A percentile compares a stretch with the other conserved stretches of the same genome.
phyloP scores from a whole-genome alignment of 2,329 filamentous ascomycete species.

The Fusarium haematococcum region DNA sequence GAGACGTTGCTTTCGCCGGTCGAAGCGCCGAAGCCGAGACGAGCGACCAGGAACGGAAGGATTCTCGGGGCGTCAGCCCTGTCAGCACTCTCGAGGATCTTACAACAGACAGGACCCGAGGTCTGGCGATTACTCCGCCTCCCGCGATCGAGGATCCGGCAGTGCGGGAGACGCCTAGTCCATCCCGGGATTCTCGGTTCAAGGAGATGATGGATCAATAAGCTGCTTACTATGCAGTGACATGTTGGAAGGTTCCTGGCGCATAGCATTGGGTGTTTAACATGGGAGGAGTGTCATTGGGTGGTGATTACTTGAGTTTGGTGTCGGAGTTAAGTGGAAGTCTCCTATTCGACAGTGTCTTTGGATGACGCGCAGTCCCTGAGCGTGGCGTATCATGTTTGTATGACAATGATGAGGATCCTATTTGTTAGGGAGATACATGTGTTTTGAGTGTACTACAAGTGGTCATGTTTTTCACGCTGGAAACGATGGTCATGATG shows the following conservation, averaged over 20 bases:
- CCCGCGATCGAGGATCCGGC: conserved; percentile 50
- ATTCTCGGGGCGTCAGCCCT: conserved; percentile 54
- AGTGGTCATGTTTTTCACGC: background rate
- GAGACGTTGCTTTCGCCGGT: conserved; percentile 61
- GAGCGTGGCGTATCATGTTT: background rate
- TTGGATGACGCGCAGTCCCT: conserved; percentile 13
- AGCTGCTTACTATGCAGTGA: conserved; percentile 5
- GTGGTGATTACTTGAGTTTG: background rate
- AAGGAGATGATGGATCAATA: conserved; percentile 63
- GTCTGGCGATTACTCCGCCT: conserved; percentile 52
- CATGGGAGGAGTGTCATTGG: conserved; percentile 3
- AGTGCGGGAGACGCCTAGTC: conserved; percentile 60
- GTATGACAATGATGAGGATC: background rate
- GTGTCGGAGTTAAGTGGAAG: background rate
- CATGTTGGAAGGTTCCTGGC: background rate
- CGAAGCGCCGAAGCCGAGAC: conserved; percentile 42
- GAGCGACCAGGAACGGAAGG: conserved; percentile 36
- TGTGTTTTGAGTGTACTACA: background rate
- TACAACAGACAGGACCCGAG: conserved; percentile 23
- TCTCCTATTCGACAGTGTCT: background rate
- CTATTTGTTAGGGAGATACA: background rate
- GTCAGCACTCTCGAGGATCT: conserved; percentile 49
- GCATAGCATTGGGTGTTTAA: background rate
- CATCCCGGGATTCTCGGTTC: conserved; percentile 69
- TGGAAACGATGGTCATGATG: background rate